Base-by-base conservation (phyloP, 805 yeast species). In the Yamadazyma phyllophila region DNA sequence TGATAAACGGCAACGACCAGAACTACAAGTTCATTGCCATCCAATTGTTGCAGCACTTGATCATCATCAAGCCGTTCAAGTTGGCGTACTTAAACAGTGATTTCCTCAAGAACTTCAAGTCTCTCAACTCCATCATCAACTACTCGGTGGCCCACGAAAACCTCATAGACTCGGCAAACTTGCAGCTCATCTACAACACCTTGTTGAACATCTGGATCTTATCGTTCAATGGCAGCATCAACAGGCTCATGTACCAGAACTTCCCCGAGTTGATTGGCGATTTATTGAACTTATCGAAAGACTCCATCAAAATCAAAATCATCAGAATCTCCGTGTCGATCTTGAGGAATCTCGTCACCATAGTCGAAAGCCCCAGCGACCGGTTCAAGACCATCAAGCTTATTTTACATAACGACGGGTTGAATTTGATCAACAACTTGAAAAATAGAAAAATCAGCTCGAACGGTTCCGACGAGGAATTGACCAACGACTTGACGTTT, bases 301-400 rank as follows among this genome's bases (percentile, higher is more conserved):
- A 81, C 47, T 88, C 97, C 1, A 87, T 92, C 54, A 94, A 94
- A 71, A 96, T 91, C 67, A 94, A 94, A 71, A 81, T 94, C 45
- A 86, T 89, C 27, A 78, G 99, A 61, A 73, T 94, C 36, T 76
- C 94, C n/a, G 74, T 90, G 24, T 83, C 95, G 1, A 80, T 85
- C 34, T 70, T 91, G 52, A 68, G 80, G 57, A 86, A 86, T 58
- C 71, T 85, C 41, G 69, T 83, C 41, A 60, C 56, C 54, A 67
- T 56, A 59, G 60, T 50, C 52, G 62, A 51, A 11, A 54, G 54
- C 36, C 53, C 45, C 17, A 49, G 61, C 39, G 55, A 52, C n/a
- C 73, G 69, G 44, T 69, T 71, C 62, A 74, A 66, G 49, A 73
- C 77, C 36, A 72, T 88, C 50, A 85, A 91, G 56, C 78, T 85